These are phyloP conservation scores for Apiospora saccharicola DNA, from an alignment of 2,329 filamentous ascomycete genomes.

Conservation along the genomic window DNA sequence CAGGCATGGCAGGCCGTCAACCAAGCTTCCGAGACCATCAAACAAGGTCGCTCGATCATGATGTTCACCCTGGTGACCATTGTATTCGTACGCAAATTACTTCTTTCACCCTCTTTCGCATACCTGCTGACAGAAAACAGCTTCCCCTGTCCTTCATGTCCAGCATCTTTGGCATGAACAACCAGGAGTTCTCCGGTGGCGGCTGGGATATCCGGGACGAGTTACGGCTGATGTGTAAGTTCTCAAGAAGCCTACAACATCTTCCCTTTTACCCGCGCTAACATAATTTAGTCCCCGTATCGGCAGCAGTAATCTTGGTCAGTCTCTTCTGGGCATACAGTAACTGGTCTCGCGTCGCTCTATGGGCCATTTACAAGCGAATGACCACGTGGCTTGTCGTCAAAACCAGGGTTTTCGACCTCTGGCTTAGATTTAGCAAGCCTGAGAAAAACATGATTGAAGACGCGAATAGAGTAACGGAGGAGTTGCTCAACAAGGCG, in stretches of 20 bases:
- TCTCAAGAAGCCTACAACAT: neutral
- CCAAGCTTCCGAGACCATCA: conserved; percentile 48
- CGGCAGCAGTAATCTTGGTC: neutral
- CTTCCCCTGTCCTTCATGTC: conserved; percentile 49
- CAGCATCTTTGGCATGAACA: conserved; percentile 50
- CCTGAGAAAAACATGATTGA: neutral
- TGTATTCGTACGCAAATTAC: conserved; percentile 47
- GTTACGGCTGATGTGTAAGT: conserved; percentile 39
- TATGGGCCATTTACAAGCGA: neutral
- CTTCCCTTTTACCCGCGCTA: neutral
- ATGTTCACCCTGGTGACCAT: conserved; percentile 56
- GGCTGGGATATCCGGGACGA: conserved; percentile 27
- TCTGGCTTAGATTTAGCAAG: neutral
- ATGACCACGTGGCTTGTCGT: neutral
- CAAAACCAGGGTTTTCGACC: neutral
- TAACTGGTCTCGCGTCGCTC: neutral
- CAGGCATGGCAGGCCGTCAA: conserved; percentile 51
- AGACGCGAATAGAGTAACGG: neutral
- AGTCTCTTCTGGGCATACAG: conserved; percentile 21
- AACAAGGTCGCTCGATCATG: conserved; percentile 53
- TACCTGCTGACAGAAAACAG: conserved; percentile 29
- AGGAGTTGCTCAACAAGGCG: neutral
- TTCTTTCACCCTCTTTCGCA: neutral
- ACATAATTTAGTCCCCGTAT: neutral
- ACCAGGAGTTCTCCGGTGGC: conserved; percentile 30